Base-by-base conservation (phyloP, 352 stramenopile genomes). In the Globisporangium perplexum region DNA sequence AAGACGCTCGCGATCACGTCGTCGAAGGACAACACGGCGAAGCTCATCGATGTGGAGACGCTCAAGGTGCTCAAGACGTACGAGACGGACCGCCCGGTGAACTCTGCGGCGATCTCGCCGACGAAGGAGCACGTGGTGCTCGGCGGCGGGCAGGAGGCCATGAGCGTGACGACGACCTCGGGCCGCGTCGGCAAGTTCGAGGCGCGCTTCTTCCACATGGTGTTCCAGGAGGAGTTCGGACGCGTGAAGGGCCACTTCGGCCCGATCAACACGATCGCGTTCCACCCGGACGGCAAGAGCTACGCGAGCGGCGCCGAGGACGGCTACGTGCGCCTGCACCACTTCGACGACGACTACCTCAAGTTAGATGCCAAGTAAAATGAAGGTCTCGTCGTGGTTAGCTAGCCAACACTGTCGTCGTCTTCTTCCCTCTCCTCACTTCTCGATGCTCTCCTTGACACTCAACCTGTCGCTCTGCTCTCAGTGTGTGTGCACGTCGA, bases 181-280 rank as follows among this genome's bases (percentile, higher is more conserved):
- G 77, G 98, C 87, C 84, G 81, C 39, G 86, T 93, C 48, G 86
- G 87, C 53, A 95, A 96, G 60, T 96, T 96, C 57, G 97, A 99
- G 69, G 98, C 96, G 2, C 83, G 96, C 47, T 99, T 99, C 77
- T 99, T 98, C 79, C 92, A 99, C 75, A 92, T 98, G 71, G 93
- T 99, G 12, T 98, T 98, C 69, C 94, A 98, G 70, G 94, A 98
- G 61, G 96, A 99, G 72, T 99, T 99, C 71, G 97, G 92, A 7
- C 87, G 88, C 54, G 96, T 99, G 36, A 99, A 99, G 79, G 97
- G 97, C 54, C 97, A 99, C 71, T 99, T 99, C 72, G 97, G 97
- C 48, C 97, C 97, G 28, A 99, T 99, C 68, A 99, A 99, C 84
- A 97, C 96, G 45, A 93, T 99, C 47, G 92, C 90, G 50, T 98